A percentile compares a stretch with the other conserved stretches of the same genome.
Conservation (phyloP, 2,329 filamentous ascomycete genomes). For the Nakataea oryzae region DNA sequence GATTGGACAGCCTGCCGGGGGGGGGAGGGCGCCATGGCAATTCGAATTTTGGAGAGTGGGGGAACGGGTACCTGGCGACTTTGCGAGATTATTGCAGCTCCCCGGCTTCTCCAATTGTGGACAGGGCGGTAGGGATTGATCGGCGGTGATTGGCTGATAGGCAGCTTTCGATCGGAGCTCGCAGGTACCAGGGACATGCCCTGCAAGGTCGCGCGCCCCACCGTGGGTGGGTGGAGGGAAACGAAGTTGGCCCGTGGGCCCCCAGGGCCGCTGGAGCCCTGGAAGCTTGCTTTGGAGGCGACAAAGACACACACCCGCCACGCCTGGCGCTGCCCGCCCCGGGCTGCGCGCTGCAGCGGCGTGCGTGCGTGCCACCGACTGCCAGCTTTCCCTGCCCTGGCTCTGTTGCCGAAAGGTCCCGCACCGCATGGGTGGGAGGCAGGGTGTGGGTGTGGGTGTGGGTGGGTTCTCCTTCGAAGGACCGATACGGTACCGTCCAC, state of each 20-base stretch:
- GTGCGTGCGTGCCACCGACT: not conserved
- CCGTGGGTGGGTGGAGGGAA: not conserved
- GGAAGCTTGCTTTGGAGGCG: not conserved
- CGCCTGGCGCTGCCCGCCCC: not conserved
- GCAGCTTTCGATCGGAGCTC: slow-evolving; percentile 1
- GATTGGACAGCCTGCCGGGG: slow-evolving; percentile 12
- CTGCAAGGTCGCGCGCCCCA: not conserved
- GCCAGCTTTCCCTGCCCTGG: not conserved
- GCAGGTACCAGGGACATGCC: slow-evolving; percentile 1
- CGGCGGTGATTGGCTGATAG: not conserved
- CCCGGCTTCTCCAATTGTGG: slow-evolving; percentile 7
- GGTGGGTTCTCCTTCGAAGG: not conserved
- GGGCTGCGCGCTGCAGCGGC: not conserved
- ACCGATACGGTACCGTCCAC: not conserved
- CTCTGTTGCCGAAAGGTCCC: not conserved
- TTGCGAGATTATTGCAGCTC: slow-evolving; percentile 18
- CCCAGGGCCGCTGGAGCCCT: not conserved
- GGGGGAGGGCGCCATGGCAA: not conserved
- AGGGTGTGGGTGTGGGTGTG: not conserved
- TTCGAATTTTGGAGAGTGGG: slow-evolving; percentile 6
- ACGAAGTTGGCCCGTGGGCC: not conserved
- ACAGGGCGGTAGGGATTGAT: not conserved
- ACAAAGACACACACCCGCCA: too few species aligned
- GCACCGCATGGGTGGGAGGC: not conserved
- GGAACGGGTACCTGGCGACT: slow-evolving; percentile 14